Evolutionary conservation across 257 asterid genomes (phyloP).

Genomic region (Fraxinus cuspidata): DNA sequence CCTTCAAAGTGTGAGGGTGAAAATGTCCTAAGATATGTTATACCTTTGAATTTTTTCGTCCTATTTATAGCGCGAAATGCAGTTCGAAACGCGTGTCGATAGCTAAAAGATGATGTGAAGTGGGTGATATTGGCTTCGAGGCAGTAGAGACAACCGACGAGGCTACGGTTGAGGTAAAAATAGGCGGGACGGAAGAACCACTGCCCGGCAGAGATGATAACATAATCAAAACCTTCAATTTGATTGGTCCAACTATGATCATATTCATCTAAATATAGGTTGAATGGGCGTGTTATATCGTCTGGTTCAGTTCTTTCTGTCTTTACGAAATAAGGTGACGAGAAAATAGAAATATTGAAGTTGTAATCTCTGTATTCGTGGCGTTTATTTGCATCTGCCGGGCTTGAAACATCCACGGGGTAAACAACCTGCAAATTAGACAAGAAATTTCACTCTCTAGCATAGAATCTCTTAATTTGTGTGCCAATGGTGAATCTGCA

Average conservation of each 20-base stretch:
- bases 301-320: slow-evolving; percentile 41
- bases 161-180: slow-evolving; percentile 49
- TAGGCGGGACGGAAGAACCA: slow-evolving; percentile 91
- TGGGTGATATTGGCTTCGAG: slow-evolving; percentile 49
- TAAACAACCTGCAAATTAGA: slow-evolving; percentile 46
- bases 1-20: slow-evolving; percentile 96
- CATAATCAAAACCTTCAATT: slow-evolving; percentile 53
- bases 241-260: slow-evolving; percentile 56
- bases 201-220: slow-evolving; percentile 86
- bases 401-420: slow-evolving; percentile 55
- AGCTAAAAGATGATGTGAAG: slow-evolving; percentile 60
- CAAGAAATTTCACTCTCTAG: not conserved
- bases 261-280: slow-evolving; percentile 68
- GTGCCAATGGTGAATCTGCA: too few species aligned
- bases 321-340: slow-evolving; percentile 74
- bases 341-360: slow-evolving; percentile 78
- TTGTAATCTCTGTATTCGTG: slow-evolving; percentile 60
- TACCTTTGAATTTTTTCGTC: slow-evolving; percentile 42
- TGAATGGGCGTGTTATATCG: slow-evolving; percentile 63
- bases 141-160: slow-evolving; percentile 80
- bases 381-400: slow-evolving; percentile 57
- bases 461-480: not conserved
- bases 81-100: slow-evolving; percentile 77
- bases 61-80: slow-evolving; percentile 61
- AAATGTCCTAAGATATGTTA: slow-evolving; percentile 56